These are phyloP conservation scores for Daldinia vernicosa DNA, from an alignment of 495 filamentous ascomycete genomes.

Conservation along the genomic window DNA sequence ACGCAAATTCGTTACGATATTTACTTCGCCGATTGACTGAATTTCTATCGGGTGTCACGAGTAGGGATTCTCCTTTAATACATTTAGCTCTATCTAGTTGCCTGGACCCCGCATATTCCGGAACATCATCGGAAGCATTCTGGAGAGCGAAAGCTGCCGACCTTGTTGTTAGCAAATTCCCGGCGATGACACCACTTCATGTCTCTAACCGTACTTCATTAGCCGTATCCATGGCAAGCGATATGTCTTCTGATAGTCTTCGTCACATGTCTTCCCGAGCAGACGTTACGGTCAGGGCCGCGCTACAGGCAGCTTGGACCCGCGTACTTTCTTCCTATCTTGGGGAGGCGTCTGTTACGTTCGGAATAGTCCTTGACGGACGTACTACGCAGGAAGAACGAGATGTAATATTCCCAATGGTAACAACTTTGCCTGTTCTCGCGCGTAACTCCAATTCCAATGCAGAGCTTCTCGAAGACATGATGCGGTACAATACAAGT, in stretches of 20 bases:
- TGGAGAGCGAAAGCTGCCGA: constrained; percentile 66
- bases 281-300: constrained; percentile 74
- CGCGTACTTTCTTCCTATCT: constrained; percentile 74
- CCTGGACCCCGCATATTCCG: constrained; percentile 52
- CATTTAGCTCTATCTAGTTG: constrained; percentile 61
- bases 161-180: constrained; percentile 69
- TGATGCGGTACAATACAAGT: constrained; percentile 67
- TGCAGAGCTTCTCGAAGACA: constrained; percentile 60
- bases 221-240: constrained; percentile 53
- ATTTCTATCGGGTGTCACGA: constrained; percentile 3
- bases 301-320: constrained; percentile 78
- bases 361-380: constrained; percentile 79
- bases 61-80: constrained; percentile 40
- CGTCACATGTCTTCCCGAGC: constrained; percentile 60
- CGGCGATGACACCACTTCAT: constrained; percentile 70
- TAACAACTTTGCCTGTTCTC: constrained; percentile 75
- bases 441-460: constrained; percentile 62
- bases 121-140: constrained; percentile 58
- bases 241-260: constrained; percentile 52
- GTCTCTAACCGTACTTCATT: constrained; percentile 49
- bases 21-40: constrained; percentile 66
- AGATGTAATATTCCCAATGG: constrained; percentile 71
- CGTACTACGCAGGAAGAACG: constrained; percentile 64
- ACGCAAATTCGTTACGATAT: constrained; percentile 71
- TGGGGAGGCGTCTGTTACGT: constrained; percentile 72